Base-by-base conservation (phyloP, 2,329 filamentous ascomycete genomes). In the Dactylellina parvicollis region DNA sequence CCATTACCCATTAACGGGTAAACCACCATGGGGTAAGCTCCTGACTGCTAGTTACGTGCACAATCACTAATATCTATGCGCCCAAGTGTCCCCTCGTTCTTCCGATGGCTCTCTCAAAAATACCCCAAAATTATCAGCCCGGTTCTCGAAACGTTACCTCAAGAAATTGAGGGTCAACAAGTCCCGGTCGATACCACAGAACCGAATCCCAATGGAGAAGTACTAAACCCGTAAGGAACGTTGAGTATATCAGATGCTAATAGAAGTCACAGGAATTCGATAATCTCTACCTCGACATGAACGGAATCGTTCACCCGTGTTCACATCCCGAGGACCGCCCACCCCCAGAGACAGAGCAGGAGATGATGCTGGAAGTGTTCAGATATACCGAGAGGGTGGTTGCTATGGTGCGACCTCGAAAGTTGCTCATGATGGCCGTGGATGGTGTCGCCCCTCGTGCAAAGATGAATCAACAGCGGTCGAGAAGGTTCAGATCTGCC, bases 301-400 rank as follows among this genome's bases (percentile, higher is more conserved):
- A 99, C 81, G 96, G 95, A 80, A 99, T 99, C 77, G 95, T 99
- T 36, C 95, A 99, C 84, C 96, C 96, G 30, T 99, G 95, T 83
- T 96, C 94, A 49, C 95, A 99, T 82, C 95, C 95, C 0, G 95
- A 99, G 81, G 94, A 98, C 79, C 88, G 88, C 75, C 92, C 95
- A 1, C 88, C 95, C 2, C 95, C 95, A 9, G 90, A 90, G 79
- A 94, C 95, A 74, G 95, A 99, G 83, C 92, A 96, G 80, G 95
- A 98, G 83, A 99, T 99, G 95, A 99, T 99, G 95, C 81, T 97
- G 78, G 96, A 96, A 79, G 89, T 99, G 74, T 99, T 99, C 85
- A 92, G 90, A 80, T 99, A 99, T 82, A 99, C 95, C n/a, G 93
- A 99, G 80, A 90, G 95, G 72, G 93, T 99, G 22, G 92, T 99